These are phyloP conservation scores for Corylus avellana DNA, from an alignment of 306 rosid species.

Conservation along the genomic window DNA sequence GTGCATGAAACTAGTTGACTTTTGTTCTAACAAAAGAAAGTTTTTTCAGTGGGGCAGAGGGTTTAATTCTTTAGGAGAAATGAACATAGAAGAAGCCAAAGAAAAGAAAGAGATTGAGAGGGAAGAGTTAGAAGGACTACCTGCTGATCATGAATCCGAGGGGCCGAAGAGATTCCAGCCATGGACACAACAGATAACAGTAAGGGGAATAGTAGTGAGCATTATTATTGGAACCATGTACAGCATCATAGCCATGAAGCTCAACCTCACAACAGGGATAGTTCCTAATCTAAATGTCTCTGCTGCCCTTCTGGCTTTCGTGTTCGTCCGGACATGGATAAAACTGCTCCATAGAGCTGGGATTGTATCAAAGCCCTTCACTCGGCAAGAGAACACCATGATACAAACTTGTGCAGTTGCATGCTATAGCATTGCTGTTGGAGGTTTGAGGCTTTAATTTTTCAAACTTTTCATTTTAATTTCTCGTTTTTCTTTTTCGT, in stretches of 20 bases:
- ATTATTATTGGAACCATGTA: slow-evolving; percentile 61
- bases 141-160: neutral
- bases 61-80: neutral
- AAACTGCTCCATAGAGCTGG: slow-evolving; percentile 60
- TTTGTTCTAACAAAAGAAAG: neutral
- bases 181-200: slow-evolving; percentile 77
- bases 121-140: slow-evolving; percentile 20
- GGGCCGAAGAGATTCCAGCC: slow-evolving; percentile 27
- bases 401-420: slow-evolving; percentile 92
- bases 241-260: slow-evolving; percentile 84
- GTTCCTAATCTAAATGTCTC: slow-evolving; percentile 86
- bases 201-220: slow-evolving; percentile 78
- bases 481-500: no score
- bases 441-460: slow-evolving; percentile 48
- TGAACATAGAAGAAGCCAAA: slow-evolving; percentile 30
- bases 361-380: slow-evolving; percentile 69
- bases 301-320: slow-evolving; percentile 83
- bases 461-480: neutral
- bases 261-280: slow-evolving; percentile 85
- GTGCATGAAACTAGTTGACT: no score
- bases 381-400: slow-evolving; percentile 90
- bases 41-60: neutral
- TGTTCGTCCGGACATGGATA: slow-evolving; percentile 71
- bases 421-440: slow-evolving; percentile 79
- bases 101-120: slow-evolving; percentile 33